Percentiles rank a stretch among this genome's conserved stretches.
Evolutionary conservation across 805 yeast genomes (phyloP).

Genomic region (Blastobotrys attinorum): DNA sequence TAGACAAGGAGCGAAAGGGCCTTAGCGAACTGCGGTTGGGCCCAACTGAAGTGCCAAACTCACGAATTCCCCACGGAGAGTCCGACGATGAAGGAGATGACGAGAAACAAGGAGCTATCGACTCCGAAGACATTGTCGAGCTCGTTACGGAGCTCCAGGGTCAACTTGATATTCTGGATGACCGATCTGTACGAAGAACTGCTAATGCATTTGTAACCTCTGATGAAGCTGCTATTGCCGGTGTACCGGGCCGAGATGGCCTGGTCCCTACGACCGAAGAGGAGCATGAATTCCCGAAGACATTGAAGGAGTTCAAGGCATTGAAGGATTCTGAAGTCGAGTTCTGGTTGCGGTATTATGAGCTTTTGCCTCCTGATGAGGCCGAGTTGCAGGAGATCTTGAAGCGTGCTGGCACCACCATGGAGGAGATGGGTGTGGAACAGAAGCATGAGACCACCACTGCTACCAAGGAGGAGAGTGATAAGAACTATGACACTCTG

Average conservation of each 20-base stretch:
- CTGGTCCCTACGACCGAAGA: slow-evolving; percentile 40
- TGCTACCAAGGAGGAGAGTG: slow-evolving; percentile 39
- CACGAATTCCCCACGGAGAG: slow-evolving; percentile 1
- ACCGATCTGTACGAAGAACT: slow-evolving; percentile 63
- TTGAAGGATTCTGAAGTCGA: slow-evolving; percentile 41
- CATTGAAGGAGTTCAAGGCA: slow-evolving; percentile 43
- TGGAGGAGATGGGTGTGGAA: slow-evolving; percentile 35
- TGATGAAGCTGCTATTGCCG: slow-evolving; percentile 45
- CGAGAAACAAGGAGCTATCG: slow-evolving; percentile 7
- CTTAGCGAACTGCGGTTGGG: slow-evolving; percentile 20
- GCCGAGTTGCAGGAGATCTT: slow-evolving; percentile 48
- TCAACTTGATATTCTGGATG: slow-evolving; percentile 70
- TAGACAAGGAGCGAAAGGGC: slow-evolving; percentile 41
- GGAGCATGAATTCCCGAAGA: slow-evolving; percentile 43
- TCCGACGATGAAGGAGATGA: slow-evolving; percentile 4
- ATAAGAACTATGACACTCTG: slow-evolving; percentile 51
- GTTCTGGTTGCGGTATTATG: slow-evolving; percentile 63
- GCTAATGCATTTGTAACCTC: slow-evolving; percentile 48
- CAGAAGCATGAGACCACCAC: slow-evolving; percentile 24
- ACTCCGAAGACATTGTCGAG: slow-evolving; percentile 74
- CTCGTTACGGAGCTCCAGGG: slow-evolving; percentile 85
- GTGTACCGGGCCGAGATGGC: slow-evolving; percentile 75
- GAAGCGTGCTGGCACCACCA: slow-evolving; percentile 25
- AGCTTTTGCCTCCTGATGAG: slow-evolving; percentile 57
- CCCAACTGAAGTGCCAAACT: slow-evolving; percentile 1